Conservation (phyloP, 179 eudicot genomes). For the Amaranthus tricolor region DNA sequence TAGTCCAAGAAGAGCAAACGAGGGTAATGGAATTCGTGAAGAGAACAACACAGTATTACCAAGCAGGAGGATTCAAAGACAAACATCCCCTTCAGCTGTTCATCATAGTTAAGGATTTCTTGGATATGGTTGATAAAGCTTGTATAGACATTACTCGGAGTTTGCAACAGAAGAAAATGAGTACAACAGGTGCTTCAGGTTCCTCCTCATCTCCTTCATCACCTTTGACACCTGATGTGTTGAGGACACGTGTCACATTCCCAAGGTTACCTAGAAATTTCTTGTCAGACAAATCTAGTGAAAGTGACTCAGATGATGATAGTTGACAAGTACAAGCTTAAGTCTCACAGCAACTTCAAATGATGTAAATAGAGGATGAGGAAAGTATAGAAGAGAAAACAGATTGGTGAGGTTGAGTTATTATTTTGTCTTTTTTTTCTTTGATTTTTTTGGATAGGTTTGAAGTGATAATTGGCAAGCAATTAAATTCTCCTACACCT, state of each 20-base stretch:
- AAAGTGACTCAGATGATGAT: constrained; percentile 57
- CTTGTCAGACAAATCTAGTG: constrained; percentile 51
- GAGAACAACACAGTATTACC: constrained; percentile 75
- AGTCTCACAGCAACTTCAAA: constrained; percentile 1
- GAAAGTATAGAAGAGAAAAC: constrained; percentile 24
- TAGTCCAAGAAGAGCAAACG: constrained; percentile 49
- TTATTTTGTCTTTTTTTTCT: constrained; percentile 18
- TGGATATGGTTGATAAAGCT: constrained; percentile 70
- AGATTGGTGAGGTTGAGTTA: constrained; percentile 20
- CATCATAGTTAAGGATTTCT: constrained; percentile 65
- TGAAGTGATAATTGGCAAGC: constrained; percentile 9
- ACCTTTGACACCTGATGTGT: constrained; percentile 37
- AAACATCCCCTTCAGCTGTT: constrained; percentile 67
- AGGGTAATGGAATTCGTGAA: constrained; percentile 71
- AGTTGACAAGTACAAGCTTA: constrained; percentile 14
- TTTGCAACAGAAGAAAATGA: constrained; percentile 42
- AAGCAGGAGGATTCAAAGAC: constrained; percentile 66
- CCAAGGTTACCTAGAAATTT: constrained; percentile 71
- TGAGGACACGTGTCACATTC: constrained; percentile 55
- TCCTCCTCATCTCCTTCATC: constrained; percentile 29
- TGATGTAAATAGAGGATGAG: constrained; percentile 32
- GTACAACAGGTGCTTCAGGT: constrained; percentile 25
- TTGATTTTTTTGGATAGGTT: constrained; percentile 17
- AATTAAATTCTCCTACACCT: neutral
- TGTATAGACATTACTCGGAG: constrained; percentile 69